phyloP scores from a whole-genome alignment of 1,284 basidiomycete species.

The Lentinula novae-zelandiae region DNA sequence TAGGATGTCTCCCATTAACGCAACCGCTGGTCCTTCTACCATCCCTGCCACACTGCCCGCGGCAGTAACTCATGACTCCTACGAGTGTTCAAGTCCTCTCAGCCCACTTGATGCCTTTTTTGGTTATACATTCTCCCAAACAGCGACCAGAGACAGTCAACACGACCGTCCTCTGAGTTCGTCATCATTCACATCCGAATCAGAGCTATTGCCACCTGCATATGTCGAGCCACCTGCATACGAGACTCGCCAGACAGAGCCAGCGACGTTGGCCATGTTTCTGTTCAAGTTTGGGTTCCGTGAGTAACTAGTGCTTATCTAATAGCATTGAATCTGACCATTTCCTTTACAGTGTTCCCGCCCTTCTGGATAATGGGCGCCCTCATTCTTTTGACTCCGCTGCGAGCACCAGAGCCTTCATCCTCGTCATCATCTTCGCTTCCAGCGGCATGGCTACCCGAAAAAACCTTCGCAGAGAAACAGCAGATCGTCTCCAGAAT shows the following conservation, averaged over 20 bases:
- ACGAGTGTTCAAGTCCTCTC: not conserved
- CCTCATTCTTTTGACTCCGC: conserved; percentile 27
- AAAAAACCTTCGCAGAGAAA: conserved; percentile 41
- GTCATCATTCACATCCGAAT: not conserved
- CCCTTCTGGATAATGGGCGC: conserved; percentile 34
- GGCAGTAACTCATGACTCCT: not conserved
- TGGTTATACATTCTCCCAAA: conserved; percentile 16
- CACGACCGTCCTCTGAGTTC: conserved; percentile 19
- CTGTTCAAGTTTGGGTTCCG: conserved; percentile 42
- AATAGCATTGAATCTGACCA: conserved; percentile 5
- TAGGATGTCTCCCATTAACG: not conserved
- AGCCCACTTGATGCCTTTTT: conserved; percentile 19
- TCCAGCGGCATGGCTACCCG: conserved; percentile 36
- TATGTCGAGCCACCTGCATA: conserved; percentile 24
- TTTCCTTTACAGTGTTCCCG: conserved; percentile 28
- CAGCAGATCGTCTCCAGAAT: conserved; percentile 34
- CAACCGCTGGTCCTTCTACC: not conserved
- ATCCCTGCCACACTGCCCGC: not conserved
- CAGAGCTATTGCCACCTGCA: conserved; percentile 12
- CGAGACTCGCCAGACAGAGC: conserved; percentile 23
- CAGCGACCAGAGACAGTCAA: conserved; percentile 19
- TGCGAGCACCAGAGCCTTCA: conserved; percentile 21
- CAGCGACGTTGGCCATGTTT: conserved; percentile 37
- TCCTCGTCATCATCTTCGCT: conserved; percentile 12
- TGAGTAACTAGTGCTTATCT: conserved; percentile 21